Evolutionary conservation across 2,329 filamentous ascomycete species (phyloP).

Genomic region (Curvularia spicifera): DNA sequence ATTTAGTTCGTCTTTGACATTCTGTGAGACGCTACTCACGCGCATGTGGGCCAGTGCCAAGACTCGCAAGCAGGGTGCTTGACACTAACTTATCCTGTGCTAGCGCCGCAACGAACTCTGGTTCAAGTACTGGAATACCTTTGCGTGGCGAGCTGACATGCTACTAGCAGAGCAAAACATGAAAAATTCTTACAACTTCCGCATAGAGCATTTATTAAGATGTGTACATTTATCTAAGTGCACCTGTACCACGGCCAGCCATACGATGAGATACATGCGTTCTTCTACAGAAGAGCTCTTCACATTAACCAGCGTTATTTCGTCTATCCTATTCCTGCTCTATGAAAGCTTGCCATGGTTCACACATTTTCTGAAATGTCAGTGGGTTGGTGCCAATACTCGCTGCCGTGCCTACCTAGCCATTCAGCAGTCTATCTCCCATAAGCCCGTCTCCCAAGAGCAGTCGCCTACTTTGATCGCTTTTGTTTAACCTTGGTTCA

Average conservation of each 20-base stretch:
- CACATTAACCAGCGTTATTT: not conserved
- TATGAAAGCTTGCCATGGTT: not conserved
- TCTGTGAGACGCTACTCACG: not conserved
- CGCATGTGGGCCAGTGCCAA: not conserved
- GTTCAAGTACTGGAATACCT: not conserved
- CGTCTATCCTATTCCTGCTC: not conserved
- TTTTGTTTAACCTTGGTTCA: not conserved
- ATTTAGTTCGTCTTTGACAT: not conserved
- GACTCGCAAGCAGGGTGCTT: not conserved
- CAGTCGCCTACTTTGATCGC: not conserved
- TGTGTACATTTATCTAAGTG: not conserved
- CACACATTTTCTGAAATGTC: not conserved
- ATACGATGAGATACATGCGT: not conserved
- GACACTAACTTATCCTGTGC: not conserved
- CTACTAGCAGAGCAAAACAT: not conserved
- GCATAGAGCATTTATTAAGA: not conserved
- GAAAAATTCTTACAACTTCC: not conserved
- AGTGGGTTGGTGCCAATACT: not conserved
- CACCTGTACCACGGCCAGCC: not conserved
- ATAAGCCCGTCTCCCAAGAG: not conserved
- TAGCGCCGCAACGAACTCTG: not conserved
- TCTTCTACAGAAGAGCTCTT: not conserved
- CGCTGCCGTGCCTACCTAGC: not conserved
- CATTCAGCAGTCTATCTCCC: not conserved
- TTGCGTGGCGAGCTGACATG: not conserved